phyloP scores from a whole-genome alignment of 495 filamentous ascomycete species.

The Hypoxylon trugodes region DNA sequence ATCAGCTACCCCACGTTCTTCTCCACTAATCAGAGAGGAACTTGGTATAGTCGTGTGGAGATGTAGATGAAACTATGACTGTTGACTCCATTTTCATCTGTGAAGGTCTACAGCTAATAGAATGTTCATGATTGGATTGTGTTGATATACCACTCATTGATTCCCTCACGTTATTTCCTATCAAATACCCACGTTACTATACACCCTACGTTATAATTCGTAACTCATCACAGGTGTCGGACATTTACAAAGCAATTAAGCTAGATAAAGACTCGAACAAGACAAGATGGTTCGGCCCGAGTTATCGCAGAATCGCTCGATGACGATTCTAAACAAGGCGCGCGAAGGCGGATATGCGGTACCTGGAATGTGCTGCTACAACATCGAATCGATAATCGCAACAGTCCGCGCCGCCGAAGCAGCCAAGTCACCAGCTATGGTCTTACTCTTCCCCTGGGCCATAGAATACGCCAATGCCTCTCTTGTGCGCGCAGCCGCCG shows the following conservation, averaged over 20 bases:
- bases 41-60: slow-evolving; percentile 1
- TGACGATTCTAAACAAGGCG: slow-evolving; percentile 74
- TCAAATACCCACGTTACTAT: too few relatives aligned
- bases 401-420: slow-evolving; percentile 79
- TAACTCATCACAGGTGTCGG: neutral
- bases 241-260: neutral
- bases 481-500: slow-evolving; percentile 69
- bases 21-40: slow-evolving; percentile 15
- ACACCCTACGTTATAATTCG: neutral
- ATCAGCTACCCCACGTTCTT: slow-evolving; percentile 29
- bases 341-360: slow-evolving; percentile 72
- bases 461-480: slow-evolving; percentile 70
- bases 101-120: too few relatives aligned
- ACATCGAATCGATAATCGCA: slow-evolving; percentile 83
- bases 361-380: slow-evolving; percentile 85
- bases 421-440: slow-evolving; percentile 77
- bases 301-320: slow-evolving; percentile 67
- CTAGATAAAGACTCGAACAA: neutral
- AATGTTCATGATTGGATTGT: too few relatives aligned
- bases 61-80: neutral
- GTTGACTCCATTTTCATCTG: neutral
- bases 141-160: neutral
- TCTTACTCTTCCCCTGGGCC: slow-evolving; percentile 90
- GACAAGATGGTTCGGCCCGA: slow-evolving; percentile 59
- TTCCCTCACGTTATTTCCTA: neutral